Percentiles rank a stretch among this genome's conserved stretches.
These are phyloP conservation scores for Vitis hybrid DNA, from an alignment of 177 flowering plant genomes.

Conservation along the genomic window DNA sequence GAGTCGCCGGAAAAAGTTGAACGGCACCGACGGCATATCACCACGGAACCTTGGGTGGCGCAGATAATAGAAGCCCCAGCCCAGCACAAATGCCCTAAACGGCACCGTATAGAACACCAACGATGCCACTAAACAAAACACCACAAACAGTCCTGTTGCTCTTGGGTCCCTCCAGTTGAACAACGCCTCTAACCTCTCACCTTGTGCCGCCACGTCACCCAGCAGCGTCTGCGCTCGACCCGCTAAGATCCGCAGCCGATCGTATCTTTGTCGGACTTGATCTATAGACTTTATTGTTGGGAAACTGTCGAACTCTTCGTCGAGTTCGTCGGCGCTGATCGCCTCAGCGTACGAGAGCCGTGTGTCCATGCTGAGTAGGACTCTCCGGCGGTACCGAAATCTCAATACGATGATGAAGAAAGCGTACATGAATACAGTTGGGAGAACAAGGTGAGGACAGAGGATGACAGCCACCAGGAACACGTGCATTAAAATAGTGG, in stretches of 20 bases:
- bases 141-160: slow-evolving; percentile 82
- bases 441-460: slow-evolving; percentile 74
- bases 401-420: slow-evolving; percentile 56
- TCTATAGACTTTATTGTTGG: slow-evolving; percentile 63
- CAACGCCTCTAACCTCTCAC: slow-evolving; percentile 89
- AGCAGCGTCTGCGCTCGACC: slow-evolving; percentile 79
- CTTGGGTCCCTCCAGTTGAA: slow-evolving; percentile 91
- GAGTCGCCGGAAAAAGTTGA: slow-evolving; percentile 84
- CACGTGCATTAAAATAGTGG: slow-evolving; percentile 71
- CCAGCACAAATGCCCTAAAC: slow-evolving; percentile 53
- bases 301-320: slow-evolving; percentile 91
- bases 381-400: slow-evolving; percentile 45
- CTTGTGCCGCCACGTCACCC: slow-evolving; percentile 91
- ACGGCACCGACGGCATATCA: slow-evolving; percentile 77
- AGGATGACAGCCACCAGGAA: slow-evolving; percentile 53
- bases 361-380: slow-evolving; percentile 51
- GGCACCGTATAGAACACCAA: slow-evolving; percentile 72
- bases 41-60: slow-evolving; percentile 92
- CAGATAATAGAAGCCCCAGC: slow-evolving; percentile 65
- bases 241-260: slow-evolving; percentile 74
- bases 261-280: slow-evolving; percentile 67
- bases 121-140: slow-evolving; percentile 63
- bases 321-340: slow-evolving; percentile 74
- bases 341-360: slow-evolving; percentile 65
- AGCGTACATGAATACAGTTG: slow-evolving; percentile 74